Conservation (phyloP, 2,329 filamentous ascomycete genomes). For the Pseudogymnoascus sp. region DNA sequence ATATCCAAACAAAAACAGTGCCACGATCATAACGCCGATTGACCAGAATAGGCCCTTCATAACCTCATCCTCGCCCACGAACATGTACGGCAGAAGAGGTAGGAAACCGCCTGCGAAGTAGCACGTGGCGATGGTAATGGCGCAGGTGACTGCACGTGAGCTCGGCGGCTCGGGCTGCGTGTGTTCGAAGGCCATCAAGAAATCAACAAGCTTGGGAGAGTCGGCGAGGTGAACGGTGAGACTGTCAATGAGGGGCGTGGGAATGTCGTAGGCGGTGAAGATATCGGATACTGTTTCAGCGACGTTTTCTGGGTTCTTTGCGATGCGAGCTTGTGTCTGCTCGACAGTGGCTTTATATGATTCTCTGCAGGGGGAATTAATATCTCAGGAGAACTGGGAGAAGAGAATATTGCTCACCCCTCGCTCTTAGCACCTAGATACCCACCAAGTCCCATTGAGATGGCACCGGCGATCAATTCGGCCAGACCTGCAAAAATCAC, state of each 20-base stretch:
- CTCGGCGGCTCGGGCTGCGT: conserved; percentile 24
- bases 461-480: conserved; percentile 52
- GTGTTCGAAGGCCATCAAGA: conserved; percentile 33
- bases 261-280: conserved; percentile 27
- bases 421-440: conserved; percentile 47
- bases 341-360: conserved; percentile 24
- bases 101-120: conserved; percentile 51
- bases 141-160: conserved; percentile 32
- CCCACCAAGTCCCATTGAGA: conserved; percentile 55
- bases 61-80: conserved; percentile 33
- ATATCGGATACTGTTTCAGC: conserved; percentile 27
- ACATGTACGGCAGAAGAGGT: conserved; percentile 48
- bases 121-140: conserved; percentile 45
- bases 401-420: conserved; percentile 21
- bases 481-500: conserved; percentile 52
- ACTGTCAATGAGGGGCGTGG: conserved; percentile 23
- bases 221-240: conserved; percentile 28
- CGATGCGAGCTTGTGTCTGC: conserved; percentile 22
- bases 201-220: conserved; percentile 28
- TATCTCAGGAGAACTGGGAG: not conserved
- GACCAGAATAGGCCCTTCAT: conserved; percentile 46
- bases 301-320: conserved; percentile 20
- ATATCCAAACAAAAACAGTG: conserved; percentile 57
- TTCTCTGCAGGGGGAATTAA: conserved; percentile 17
- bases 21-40: conserved; percentile 50